A percentile compares a stretch with the other conserved stretches of the same genome.
Conservation (phyloP, 768 basidiomycete species). For the Trametes coccinea region DNA sequence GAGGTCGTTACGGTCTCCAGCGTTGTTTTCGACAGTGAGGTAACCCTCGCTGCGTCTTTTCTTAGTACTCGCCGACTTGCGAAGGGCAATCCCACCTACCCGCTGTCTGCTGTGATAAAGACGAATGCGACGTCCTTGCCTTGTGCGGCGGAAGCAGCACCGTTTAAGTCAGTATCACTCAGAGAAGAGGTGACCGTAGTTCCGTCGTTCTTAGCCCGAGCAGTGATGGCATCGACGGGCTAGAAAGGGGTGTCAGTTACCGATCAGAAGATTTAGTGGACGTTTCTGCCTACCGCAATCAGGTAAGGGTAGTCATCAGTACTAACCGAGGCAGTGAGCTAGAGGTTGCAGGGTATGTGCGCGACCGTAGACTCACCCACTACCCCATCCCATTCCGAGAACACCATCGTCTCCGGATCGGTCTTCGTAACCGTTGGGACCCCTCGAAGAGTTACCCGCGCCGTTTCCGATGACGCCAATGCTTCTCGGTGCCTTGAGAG, state of each 20-base stretch:
- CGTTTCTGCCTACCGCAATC: conserved; percentile 35
- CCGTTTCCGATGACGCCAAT: conserved; percentile 62
- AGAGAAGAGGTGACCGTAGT: conserved; percentile 48
- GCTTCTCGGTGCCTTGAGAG: conserved; percentile 46
- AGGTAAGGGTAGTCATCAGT: conserved; percentile 55
- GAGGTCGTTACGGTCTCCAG: conserved; percentile 47
- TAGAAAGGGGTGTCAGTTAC: conserved; percentile 5
- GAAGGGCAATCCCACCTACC: conserved; percentile 5
- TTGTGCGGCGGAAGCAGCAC: conserved; percentile 44
- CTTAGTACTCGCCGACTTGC: not conserved
- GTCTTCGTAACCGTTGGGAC: conserved; percentile 59
- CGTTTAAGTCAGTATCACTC: conserved; percentile 48
- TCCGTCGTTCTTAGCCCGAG: conserved; percentile 37
- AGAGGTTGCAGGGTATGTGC: conserved; percentile 1
- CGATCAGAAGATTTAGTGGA: not conserved
- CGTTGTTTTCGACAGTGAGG: conserved; percentile 58
- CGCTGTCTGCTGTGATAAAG: conserved; percentile 48
- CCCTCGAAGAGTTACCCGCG: conserved; percentile 51
- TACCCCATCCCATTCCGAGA: conserved; percentile 59
- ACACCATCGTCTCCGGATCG: conserved; percentile 59
- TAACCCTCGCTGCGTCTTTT: conserved; percentile 44
- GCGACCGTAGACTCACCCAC: conserved; percentile 27
- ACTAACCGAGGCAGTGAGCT: conserved; percentile 21
- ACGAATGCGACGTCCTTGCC: conserved; percentile 58
- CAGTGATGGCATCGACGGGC: conserved; percentile 44